Percentiles rank a stretch among this genome's conserved stretches.
These are phyloP conservation scores for Penicillium bialowiezense DNA, from an alignment of 495 filamentous ascomycete genomes.

Conservation along the genomic window DNA sequence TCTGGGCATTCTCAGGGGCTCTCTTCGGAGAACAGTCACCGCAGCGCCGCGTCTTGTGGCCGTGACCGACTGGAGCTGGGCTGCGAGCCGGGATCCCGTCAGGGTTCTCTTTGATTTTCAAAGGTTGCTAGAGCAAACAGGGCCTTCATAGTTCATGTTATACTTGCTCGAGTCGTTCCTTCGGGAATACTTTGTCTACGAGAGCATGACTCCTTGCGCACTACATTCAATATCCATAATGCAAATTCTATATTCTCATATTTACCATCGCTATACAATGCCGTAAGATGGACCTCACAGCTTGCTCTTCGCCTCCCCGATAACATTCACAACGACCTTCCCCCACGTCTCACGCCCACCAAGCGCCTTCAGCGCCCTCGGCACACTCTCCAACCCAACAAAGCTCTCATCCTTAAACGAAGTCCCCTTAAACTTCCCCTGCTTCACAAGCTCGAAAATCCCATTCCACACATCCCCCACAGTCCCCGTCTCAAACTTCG, in stretches of 20 bases:
- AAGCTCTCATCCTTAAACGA: conserved; percentile 79
- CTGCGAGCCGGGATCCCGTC: conserved; percentile 24
- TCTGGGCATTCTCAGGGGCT: conserved; percentile 28
- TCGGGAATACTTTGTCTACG: conserved; percentile 26
- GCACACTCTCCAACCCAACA: conserved; percentile 76
- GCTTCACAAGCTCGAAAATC: conserved; percentile 69
- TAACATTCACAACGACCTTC: conserved; percentile 88
- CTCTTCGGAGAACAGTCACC: conserved; percentile 43
- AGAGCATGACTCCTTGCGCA: conserved; percentile 55
- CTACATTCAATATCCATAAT: conserved; percentile 32
- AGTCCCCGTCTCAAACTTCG: conserved; percentile 65
- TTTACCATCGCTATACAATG: not conserved
- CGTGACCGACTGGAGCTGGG: conserved; percentile 48
- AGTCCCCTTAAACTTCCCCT: conserved; percentile 78
- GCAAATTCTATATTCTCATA: too few relatives aligned
- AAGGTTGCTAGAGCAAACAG: conserved; percentile 45
- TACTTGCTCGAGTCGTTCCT: conserved; percentile 29
- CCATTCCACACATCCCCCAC: conserved; percentile 76
- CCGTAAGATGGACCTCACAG: conserved; percentile 33
- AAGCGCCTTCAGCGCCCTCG: conserved; percentile 71
- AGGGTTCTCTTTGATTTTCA: conserved; percentile 11
- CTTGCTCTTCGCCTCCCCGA: conserved; percentile 59
- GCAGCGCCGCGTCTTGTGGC: conserved; percentile 46
- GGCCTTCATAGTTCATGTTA: conserved; percentile 55
- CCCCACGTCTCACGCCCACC: conserved; percentile 87